Evolutionary conservation across 148 eudicot genomes (phyloP).

Genomic region (Silene conica): DNA sequence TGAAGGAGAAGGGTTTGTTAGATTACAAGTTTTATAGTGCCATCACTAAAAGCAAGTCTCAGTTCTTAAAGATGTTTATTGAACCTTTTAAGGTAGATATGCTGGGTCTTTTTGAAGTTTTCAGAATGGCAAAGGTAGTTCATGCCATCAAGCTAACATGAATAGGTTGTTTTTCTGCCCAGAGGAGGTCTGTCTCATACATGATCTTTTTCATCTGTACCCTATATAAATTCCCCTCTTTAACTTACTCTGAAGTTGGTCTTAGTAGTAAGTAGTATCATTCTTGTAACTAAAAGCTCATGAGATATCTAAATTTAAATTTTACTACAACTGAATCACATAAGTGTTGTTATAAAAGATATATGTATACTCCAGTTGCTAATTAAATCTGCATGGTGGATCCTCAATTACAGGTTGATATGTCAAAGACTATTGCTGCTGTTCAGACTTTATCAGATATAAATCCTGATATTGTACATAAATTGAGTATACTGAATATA

Average conservation of each 20-base stretch:
- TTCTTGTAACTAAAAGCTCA: not conserved
- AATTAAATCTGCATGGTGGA: not conserved
- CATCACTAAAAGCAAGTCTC: no score
- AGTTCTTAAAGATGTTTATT: no score
- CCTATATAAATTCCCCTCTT: not conserved
- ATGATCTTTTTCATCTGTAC: not conserved
- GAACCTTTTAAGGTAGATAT: no score
- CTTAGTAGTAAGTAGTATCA: not conserved
- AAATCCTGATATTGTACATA: conserved; percentile 96
- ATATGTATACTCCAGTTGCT: not conserved
- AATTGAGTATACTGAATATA: conserved; percentile 41
- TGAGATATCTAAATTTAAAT: not conserved
- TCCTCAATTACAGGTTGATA: conserved; percentile 58
- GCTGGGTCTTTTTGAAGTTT: no score
- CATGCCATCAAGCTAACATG: no score
- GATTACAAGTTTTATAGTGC: no score
- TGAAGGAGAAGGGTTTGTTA: no score
- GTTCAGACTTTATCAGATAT: conserved; percentile 90
- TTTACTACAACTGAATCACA: not conserved
- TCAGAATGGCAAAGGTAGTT: no score
- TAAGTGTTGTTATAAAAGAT: not conserved
- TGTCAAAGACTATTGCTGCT: conserved; percentile 99
- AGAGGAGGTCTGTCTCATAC: conserved; percentile 60
- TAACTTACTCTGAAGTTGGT: not conserved
- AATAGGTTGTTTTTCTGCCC: conserved; percentile 97